phyloP scores from a whole-genome alignment of 1,284 basidiomycete species.

The Ceratobasidium sp. region DNA sequence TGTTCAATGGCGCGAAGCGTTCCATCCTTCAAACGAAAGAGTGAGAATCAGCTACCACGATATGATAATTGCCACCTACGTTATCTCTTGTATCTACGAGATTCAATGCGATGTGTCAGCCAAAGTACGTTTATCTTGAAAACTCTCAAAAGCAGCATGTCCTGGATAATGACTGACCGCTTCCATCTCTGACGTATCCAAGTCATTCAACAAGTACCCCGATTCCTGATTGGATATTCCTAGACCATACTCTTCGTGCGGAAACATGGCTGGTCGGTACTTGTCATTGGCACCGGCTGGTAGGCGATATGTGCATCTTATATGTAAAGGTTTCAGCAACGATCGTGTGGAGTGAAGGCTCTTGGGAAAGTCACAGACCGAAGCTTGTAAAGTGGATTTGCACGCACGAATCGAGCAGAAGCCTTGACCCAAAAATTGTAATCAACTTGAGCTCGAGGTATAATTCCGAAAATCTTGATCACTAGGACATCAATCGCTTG shows the following conservation, averaged over 20 bases:
- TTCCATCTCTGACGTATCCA: conserved; percentile 2
- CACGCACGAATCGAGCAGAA: neutral
- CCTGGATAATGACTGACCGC: neutral
- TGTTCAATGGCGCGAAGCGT: conserved; percentile 19
- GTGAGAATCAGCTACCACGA: neutral
- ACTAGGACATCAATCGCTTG: neutral
- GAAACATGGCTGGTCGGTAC: conserved; percentile 13
- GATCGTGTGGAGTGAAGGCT: no score
- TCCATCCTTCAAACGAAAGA: neutral
- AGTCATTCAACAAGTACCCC: neutral
- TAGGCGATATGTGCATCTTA: conserved; percentile 1
- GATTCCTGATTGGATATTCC: conserved; percentile 23
- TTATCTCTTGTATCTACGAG: conserved; percentile 16
- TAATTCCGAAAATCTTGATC: conserved; percentile 12
- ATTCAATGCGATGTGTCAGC: neutral
- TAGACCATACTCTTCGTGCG: conserved; percentile 8
- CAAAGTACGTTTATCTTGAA: no score
- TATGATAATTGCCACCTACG: neutral
- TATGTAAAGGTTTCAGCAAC: neutral
- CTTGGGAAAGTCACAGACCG: neutral
- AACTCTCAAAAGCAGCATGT: no score
- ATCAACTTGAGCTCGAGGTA: conserved; percentile 2
- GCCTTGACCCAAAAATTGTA: conserved; percentile 28
- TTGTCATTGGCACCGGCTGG: neutral
- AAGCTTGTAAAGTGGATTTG: neutral